Conservation (phyloP, 345 rosid genomes). For the Nasturtium officinale region DNA sequence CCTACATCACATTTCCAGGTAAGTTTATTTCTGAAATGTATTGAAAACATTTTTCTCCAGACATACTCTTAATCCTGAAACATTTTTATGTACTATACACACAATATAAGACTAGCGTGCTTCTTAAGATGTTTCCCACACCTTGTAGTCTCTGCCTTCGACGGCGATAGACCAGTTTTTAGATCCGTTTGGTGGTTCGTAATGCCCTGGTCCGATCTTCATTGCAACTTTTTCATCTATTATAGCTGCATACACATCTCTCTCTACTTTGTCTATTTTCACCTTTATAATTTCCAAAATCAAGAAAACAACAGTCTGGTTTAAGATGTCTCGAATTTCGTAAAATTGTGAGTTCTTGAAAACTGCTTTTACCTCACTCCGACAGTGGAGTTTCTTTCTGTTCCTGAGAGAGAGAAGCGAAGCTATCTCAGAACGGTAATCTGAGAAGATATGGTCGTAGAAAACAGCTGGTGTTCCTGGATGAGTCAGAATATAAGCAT, state of each 20-base stretch:
- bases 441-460: slow-evolving; percentile 80
- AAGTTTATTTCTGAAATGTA: slow-evolving; percentile 21
- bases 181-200: slow-evolving; percentile 63
- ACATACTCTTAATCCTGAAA: not conserved
- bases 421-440: slow-evolving; percentile 66
- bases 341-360: not conserved
- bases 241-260: slow-evolving; percentile 86
- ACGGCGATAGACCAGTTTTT: slow-evolving; percentile 62
- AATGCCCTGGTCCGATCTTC: slow-evolving; percentile 94
- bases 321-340: not conserved
- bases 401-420: slow-evolving; percentile 73
- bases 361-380: slow-evolving; percentile 66
- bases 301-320: slow-evolving; percentile 16
- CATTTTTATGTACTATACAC: slow-evolving; percentile 21
- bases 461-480: slow-evolving; percentile 97
- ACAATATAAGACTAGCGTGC: not conserved
- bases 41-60: slow-evolving; percentile 20
- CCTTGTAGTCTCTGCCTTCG: slow-evolving; percentile 86
- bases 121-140: slow-evolving; percentile 78
- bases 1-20: slow-evolving; percentile 22
- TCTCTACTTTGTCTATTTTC: slow-evolving; percentile 68
- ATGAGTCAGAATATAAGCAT: slow-evolving; percentile 93
- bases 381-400: slow-evolving; percentile 74
- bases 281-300: slow-evolving; percentile 48
- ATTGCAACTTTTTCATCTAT: slow-evolving; percentile 76